phyloP scores from a whole-genome alignment of 495 filamentous ascomycete genomes.

The Aeminium ludgeri region DNA sequence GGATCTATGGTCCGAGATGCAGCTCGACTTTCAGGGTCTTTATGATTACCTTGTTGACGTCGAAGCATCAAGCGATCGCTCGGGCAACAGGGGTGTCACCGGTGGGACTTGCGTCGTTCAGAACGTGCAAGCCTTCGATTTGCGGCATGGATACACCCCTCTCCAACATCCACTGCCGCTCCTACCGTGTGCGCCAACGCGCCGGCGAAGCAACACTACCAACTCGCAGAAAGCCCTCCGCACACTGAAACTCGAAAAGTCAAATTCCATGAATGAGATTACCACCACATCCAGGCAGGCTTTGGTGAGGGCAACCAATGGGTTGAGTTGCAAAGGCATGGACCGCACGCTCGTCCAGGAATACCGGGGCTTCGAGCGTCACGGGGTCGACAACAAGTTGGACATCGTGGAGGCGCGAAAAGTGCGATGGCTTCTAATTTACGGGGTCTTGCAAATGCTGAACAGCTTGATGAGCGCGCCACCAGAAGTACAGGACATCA shows the following conservation, averaged over 20 bases:
- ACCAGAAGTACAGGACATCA: conserved; percentile 23
- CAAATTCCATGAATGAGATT: conserved; percentile 15
- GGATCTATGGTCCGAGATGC: conserved; percentile 37
- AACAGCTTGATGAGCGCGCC: conserved; percentile 23
- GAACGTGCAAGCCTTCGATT: conserved; percentile 41
- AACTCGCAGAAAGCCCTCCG: conserved; percentile 18
- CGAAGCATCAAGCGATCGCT: conserved; percentile 26
- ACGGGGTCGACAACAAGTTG: conserved; percentile 23
- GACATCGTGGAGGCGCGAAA: conserved; percentile 26
- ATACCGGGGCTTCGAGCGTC: conserved; percentile 31
- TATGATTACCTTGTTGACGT: conserved; percentile 46
- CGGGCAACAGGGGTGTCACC: conserved; percentile 22
- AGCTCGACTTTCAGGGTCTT: conserved; percentile 42
- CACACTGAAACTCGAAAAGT: conserved; percentile 18
- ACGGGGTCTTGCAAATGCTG: conserved; percentile 46
- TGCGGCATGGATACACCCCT: conserved; percentile 33
- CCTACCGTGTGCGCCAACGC: conserved; percentile 27
- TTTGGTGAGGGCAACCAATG: conserved; percentile 28
- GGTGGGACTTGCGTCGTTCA: conserved; percentile 46
- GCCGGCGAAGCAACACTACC: conserved; percentile 2
- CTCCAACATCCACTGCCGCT: conserved; percentile 42
- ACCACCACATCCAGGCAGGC: conserved; percentile 19
- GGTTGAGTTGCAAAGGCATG: conserved; percentile 17
- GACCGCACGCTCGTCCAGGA: conserved; percentile 26
- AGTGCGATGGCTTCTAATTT: conserved; percentile 54